Evolutionary conservation across 441 rosid species (phyloP), one percentile per base, ranked within the genome.

Genomic region (Erodium texanum): DNA sequence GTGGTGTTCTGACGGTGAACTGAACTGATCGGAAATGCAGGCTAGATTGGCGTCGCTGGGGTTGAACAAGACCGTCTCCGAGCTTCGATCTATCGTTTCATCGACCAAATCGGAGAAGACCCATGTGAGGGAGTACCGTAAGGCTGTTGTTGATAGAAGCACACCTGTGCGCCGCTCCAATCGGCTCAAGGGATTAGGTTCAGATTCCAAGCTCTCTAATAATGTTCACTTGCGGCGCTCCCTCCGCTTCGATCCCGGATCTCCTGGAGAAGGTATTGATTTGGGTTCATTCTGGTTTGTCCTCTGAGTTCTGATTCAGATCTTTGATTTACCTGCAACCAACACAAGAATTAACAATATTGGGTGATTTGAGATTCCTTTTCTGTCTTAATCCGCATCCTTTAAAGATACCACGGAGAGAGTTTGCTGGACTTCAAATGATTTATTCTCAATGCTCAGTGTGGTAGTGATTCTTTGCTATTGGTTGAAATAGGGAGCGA

Each of bases 1-100:
- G 22, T 27, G 41, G 29, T 27, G 29, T 48, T 48, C 11, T 38
- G 41, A 1, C 10, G 0, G 19, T 22, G 5, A 56, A 27, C 24
- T 18, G 5, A 14, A 15, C 29, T 27, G 29, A 27, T 27, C 29
- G 29, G 29, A 27, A 27, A 23, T 36, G 12, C 72, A 81, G 85
- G 82, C 80, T 56, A 71, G 83, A 67, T 74, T 82, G 74, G 77
- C 70, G 61, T 67, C 85, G 8, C 65, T 82, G 27, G 85, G 85
- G 20, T 72, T 82, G 54, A 77, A 68, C 1, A 77, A 77, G 61
- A 70, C 79, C 6, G 38, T 77, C 10, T 74, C 78, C 69, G 77
- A 78, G 12, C 79, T 77, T 29, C 78, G 79, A 5, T 71, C 80
- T 0, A 18, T 74, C 0, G 54, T 70, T 67, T 73, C 83, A 0